Percentiles rank a stretch among this genome's conserved stretches.
These are phyloP conservation scores for Clonostachys chloroleuca DNA, from an alignment of 2,329 filamentous ascomycete genomes.

Conservation along the genomic window DNA sequence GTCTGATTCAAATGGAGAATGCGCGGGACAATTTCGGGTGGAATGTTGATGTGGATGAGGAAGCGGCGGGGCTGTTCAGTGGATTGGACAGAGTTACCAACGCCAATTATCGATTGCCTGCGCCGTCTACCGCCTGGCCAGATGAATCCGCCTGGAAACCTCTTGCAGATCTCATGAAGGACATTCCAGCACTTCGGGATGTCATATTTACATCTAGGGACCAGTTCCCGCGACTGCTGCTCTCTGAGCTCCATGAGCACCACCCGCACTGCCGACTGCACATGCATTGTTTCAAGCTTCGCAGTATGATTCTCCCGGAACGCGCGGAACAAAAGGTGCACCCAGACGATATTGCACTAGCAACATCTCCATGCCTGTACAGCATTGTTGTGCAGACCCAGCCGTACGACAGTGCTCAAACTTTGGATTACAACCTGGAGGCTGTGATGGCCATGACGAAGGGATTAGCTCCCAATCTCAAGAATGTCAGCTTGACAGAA, in stretches of 20 bases:
- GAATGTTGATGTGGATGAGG: neutral
- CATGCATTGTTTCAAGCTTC: slow-evolving; percentile 1
- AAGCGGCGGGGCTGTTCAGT: neutral
- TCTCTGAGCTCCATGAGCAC: neutral
- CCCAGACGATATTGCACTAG: slow-evolving; percentile 1
- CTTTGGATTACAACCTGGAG: neutral
- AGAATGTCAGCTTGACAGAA: neutral
- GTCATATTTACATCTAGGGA: slow-evolving; percentile 1
- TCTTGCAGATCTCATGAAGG: neutral
- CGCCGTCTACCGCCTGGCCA: slow-evolving; percentile 1
- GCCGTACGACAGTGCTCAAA: neutral
- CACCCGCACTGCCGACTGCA: slow-evolving; percentile 1
- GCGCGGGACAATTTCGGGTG: no score
- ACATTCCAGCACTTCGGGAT: slow-evolving; percentile 1
- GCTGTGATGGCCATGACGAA: slow-evolving; percentile 1
- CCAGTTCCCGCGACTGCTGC: slow-evolving; percentile 1
- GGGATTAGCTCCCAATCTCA: slow-evolving; percentile 1
- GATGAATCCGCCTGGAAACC: slow-evolving; percentile 1
- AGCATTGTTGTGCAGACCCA: neutral
- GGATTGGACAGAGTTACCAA: neutral
- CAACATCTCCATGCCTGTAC: slow-evolving; percentile 3
- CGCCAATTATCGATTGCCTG: neutral
- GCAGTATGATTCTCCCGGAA: neutral
- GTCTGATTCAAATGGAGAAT: neutral
- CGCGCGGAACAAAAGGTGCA: neutral